Base-by-base conservation (phyloP, 306 rosid species). In the Vigna mungo region DNA sequence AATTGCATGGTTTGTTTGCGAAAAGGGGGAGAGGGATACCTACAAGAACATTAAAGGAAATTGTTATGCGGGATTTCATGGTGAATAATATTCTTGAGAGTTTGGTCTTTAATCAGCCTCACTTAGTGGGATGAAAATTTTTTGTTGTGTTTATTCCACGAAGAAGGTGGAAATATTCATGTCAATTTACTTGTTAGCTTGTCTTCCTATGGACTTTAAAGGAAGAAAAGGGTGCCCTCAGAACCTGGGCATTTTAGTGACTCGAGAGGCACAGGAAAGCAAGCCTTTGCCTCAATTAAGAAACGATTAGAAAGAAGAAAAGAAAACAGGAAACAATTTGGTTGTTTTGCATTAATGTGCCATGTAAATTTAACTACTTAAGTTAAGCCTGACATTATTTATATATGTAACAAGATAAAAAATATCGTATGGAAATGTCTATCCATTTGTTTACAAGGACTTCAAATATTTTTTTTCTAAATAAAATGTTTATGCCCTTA, bases 171-270 rank as follows among this genome's bases (percentile, higher is more conserved):
- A 10, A 51, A 18, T 59, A 25, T 68, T 61, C 32, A 16, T 71
- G 63, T 54, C 65, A 32, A 13, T 71, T 77, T 71, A n/a, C 67
- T n/a, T 71, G 36, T 62, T 46, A 53, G 71, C 54, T 69, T n/a
- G 37, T 62, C 63, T 49, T 75, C 39, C 15, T 20, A 54, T 36
- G 68, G 37, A 63, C 2, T 9, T 48, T 37, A 9, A 37, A 9
- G 49, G 49, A 37, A 20, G 25, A 61, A 61, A 60, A 30, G 20
- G 39, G 14, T 62, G 23, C 12, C 23, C 7, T 62, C 8, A 34
- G 48, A 44, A 9, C 20, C 0, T 32, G 44, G 44, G 2, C n/a
- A 15, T 32, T 61, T 30, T 61, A 15, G 32, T 32, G 44, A 32
- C 13, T 61, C 0, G 48, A 36, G 68, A 43, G 17, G 30, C 6